Base-by-base conservation (phyloP, 805 yeast genomes). In the Metschnikowia sp. region DNA sequence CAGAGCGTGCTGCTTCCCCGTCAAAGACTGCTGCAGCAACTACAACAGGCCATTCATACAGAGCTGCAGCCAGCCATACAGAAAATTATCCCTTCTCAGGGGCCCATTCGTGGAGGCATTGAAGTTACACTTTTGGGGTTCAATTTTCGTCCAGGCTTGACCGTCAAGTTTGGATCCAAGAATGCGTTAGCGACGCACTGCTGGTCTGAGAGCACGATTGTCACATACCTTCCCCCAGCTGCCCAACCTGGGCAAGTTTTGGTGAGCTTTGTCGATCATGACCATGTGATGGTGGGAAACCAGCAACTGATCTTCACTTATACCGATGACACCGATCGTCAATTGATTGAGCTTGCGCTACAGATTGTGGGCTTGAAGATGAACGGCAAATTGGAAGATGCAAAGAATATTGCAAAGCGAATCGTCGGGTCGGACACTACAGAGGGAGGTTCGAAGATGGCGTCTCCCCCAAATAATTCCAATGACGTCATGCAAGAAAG, bases 291-390 rank as follows among this genome's bases (percentile, higher is more conserved):
- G 54, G 46, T 59, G 40, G 68, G 66, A 3, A 58, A 63, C 33
- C 74, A 69, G 32, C 80, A 74, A 54, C 87, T 82, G 59, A 75
- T 88, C 1, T 94, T 94, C 66, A 90, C 98, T 0, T 94, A 94
- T 61, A 78, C 89, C 39, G 97, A 94, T 68, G 99, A 94, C 62
- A 87, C 97, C 9, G 99, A 94, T 66, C 79, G 94, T 55, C 97
- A 92, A 66, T 77, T 94, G 62, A 88, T 92, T 62, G 99, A 94
- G 68, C 74, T 94, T 53, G 99, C 99, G 2, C 75, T 94, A 57
- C 98, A 94, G 63, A 94, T 94, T 58, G 97, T 94, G 36, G 99
- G 99, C 2, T 74, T 91, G 66, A 92, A 92, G 69, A 90, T 92
- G 97, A 91, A 89, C 61, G 99, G 98, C 49, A 84, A 85, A 59